Evolutionary conservation across 2,329 filamentous ascomycete genomes (phyloP), one percentile per base, ranked within the genome.

Genomic region (Corinectria fuckeliana): DNA sequence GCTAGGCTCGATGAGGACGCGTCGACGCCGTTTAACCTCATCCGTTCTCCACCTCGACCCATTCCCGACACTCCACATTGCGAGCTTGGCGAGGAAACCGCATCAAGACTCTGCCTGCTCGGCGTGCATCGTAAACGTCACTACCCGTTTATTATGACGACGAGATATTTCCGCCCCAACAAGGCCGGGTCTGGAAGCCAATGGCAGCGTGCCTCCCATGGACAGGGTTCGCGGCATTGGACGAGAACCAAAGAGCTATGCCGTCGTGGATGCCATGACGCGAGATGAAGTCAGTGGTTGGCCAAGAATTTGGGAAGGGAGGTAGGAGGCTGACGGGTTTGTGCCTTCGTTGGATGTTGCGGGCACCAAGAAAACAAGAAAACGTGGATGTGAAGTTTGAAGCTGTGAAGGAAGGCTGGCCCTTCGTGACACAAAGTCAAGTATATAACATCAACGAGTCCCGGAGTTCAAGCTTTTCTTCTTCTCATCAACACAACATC

Each of bases 71-170:
- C 61, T 65, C 66, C 66, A 67, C 60, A 59, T 14, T 55, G 23
- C 23, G 20, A n/a, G n/a, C 65, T 69, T 70, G 67, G 64, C 65
- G 56, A n/a, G 21, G 25, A 47, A 53, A 39, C 28, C 41, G 20
- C 25, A 50, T 44, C 53, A 28, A 52, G 58, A 28, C 34, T 45
- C 49, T 47, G 44, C 41, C 34, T 36, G 28, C 20, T 26, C 32
- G 14, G 45, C 56, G 44, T 60, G 41, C 60, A 26, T 70, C 66
- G 59, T 66, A 23, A 67, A 70, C 68, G 68, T 70, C 68, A 70
- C 69, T 56, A 30, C 41, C 42, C 57, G 49, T 47, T 38, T 49
- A 56, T 56, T 4, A 70, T 70, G 68, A 70, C 68, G 68, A 55
- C 55, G 60, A 48, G 50, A 58, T 69, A 30, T 60, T 51, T 53